Percentiles rank a stretch among this genome's conserved stretches.
Evolutionary conservation across 176 grass and related monocot species (phyloP).

Genomic region (Oryza officinalis): DNA sequence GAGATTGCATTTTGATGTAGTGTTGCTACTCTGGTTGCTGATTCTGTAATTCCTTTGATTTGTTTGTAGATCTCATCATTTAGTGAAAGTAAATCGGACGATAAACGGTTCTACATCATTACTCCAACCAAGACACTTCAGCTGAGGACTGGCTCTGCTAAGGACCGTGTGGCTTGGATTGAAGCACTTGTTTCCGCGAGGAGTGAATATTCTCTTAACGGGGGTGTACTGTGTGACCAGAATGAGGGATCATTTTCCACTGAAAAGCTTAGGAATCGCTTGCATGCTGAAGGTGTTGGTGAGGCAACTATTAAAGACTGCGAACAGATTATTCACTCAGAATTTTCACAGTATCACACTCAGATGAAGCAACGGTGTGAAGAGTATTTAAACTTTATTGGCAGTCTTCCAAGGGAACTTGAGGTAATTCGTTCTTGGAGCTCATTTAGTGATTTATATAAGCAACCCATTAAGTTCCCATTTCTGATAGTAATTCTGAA

Average conservation of each 20-base stretch:
- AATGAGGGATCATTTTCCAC: slow-evolving; percentile 68
- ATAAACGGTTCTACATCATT: slow-evolving; percentile 87
- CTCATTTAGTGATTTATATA: slow-evolving; percentile 2
- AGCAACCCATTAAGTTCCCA: neutral
- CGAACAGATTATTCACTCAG: slow-evolving; percentile 79
- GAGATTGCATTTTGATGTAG: neutral
- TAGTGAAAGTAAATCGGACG: slow-evolving; percentile 94
- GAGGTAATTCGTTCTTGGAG: slow-evolving; percentile 53
- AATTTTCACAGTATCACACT: slow-evolving; percentile 74
- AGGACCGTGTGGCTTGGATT: slow-evolving; percentile 88
- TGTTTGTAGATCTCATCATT: slow-evolving; percentile 83
- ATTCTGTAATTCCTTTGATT: slow-evolving; percentile 39
- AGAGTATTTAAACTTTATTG: slow-evolving; percentile 69
- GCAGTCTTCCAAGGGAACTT: slow-evolving; percentile 60
- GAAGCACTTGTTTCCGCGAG: slow-evolving; percentile 79
- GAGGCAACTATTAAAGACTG: slow-evolving; percentile 80
- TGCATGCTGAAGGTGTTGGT: slow-evolving; percentile 76
- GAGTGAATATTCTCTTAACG: slow-evolving; percentile 61
- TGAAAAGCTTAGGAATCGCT: slow-evolving; percentile 67
- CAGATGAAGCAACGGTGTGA: slow-evolving; percentile 70
- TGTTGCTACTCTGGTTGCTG: slow-evolving; percentile 6
- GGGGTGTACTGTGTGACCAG: slow-evolving; percentile 36
- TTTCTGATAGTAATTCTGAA: slow-evolving; percentile 9
- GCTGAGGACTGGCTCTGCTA: slow-evolving; percentile 73
- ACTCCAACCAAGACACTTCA: slow-evolving; percentile 88